A percentile compares a stretch with the other conserved stretches of the same genome.
These are phyloP conservation scores for Aspergillus biplanus DNA, from an alignment of 495 filamentous ascomycete species.

Conservation along the genomic window DNA sequence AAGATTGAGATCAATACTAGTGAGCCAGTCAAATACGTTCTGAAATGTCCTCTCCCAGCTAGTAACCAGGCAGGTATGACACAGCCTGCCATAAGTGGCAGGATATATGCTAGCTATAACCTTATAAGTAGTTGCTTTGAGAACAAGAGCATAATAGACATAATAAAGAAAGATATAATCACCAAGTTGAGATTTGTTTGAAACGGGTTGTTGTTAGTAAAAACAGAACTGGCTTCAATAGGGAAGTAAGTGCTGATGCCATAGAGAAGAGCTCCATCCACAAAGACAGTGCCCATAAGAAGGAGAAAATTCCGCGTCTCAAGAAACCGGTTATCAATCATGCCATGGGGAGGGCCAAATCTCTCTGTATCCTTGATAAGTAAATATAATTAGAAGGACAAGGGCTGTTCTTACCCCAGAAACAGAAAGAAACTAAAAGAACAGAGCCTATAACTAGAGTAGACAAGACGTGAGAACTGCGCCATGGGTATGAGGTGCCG, in stretches of 20 bases:
- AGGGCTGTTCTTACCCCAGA: neutral
- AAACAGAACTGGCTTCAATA: neutral
- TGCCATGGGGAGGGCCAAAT: neutral
- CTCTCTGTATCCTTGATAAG: neutral
- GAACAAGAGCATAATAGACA: neutral
- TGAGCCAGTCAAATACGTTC: neutral
- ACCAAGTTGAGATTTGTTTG: neutral
- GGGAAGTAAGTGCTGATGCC: neutral
- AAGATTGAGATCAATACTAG: neutral
- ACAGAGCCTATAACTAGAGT: neutral
- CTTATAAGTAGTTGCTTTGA: neutral
- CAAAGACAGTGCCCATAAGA: neutral
- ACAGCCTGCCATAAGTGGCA: neutral
- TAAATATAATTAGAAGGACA: neutral
- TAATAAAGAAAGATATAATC: neutral
- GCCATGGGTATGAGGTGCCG: constrained; percentile 1
- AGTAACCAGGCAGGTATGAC: neutral
- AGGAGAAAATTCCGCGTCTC: neutral
- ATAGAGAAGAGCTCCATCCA: neutral
- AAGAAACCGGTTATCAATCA: neutral
- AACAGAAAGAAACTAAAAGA: neutral
- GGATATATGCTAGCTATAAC: neutral
- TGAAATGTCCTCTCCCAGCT: neutral
- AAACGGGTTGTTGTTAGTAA: neutral
- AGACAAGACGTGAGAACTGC: neutral